Evolutionary conservation across 345 rosid species (phyloP).

Genomic region (Rhodamnia argentea): DNA sequence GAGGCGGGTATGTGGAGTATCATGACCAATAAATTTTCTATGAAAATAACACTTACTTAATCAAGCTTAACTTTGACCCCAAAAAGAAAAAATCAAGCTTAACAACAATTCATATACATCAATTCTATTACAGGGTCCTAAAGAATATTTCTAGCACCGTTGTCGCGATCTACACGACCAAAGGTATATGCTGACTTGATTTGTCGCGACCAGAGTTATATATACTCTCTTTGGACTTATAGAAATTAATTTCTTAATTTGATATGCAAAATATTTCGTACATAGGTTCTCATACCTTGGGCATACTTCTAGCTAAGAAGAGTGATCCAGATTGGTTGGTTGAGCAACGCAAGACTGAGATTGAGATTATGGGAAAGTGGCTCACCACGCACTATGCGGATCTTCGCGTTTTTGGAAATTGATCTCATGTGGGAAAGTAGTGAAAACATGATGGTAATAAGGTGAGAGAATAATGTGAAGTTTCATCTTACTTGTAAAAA

Average conservation of each 20-base stretch:
- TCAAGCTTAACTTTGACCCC: not conserved
- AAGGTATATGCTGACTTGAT: slow-evolving; percentile 8
- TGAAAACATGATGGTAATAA: too few relatives aligned
- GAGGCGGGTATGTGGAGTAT: slow-evolving; percentile 26
- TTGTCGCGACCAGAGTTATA: not conserved
- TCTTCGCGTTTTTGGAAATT: not conserved
- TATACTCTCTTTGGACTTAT: too few relatives aligned
- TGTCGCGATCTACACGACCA: slow-evolving; percentile 11
- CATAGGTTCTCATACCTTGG: slow-evolving; percentile 22
- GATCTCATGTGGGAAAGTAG: too few relatives aligned
- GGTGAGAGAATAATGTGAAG: not conserved
- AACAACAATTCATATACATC: not conserved
- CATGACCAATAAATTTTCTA: not conserved
- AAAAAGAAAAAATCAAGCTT: too few relatives aligned
- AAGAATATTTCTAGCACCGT: slow-evolving; percentile 24
- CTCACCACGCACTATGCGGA: slow-evolving; percentile 4
- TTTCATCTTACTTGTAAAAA: too few relatives aligned
- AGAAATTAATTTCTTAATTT: not conserved
- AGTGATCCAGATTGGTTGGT: slow-evolving; percentile 18
- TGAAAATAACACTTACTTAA: not conserved
- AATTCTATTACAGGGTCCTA: slow-evolving; percentile 17
- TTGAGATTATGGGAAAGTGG: slow-evolving; percentile 10
- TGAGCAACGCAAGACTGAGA: slow-evolving; percentile 8
- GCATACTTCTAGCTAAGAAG: not conserved
- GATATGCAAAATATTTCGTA: not conserved